Evolutionary conservation across 2,329 filamentous ascomycete genomes (phyloP).

Genomic region (Hymenoscyphus fraxineus): DNA sequence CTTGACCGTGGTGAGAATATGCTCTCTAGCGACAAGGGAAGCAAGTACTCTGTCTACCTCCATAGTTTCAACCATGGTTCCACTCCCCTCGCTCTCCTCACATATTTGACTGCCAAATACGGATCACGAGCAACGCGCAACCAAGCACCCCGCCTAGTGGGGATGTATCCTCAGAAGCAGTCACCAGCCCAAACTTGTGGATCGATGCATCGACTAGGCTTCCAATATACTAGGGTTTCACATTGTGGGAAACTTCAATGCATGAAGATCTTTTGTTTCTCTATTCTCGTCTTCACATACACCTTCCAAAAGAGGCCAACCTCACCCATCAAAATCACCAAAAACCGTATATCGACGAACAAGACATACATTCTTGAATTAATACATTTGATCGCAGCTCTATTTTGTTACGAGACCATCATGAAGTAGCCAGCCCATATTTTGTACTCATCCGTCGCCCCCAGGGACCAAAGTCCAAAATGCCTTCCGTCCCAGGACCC

Average conservation of each 20-base stretch:
- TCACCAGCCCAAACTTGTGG: not conserved
- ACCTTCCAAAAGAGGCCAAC: not conserved
- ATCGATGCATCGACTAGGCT: not conserved
- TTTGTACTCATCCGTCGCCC: slow-evolving; percentile 5
- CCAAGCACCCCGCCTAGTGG: not conserved
- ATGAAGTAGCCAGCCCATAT: slow-evolving; percentile 6
- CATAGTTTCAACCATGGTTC: too few species aligned
- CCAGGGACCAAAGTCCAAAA: not conserved
- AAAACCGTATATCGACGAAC: not conserved
- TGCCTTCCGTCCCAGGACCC: not conserved
- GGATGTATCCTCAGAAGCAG: not conserved
- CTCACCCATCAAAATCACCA: not conserved
- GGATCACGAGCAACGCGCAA: not conserved
- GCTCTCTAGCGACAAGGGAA: too few species aligned
- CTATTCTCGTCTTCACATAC: not conserved
- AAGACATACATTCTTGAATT: slow-evolving; percentile 9
- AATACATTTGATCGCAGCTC: slow-evolving; percentile 7
- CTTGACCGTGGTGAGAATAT: too few species aligned
- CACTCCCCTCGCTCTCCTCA: too few species aligned
- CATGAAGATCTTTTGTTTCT: not conserved
- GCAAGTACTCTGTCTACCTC: too few species aligned
- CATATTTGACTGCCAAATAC: too few species aligned
- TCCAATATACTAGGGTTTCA: not conserved
- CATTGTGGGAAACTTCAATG: not conserved
- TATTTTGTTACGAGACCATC: not conserved